phyloP scores from a whole-genome alignment of 305 asterid species.

The Solanum hybrid region DNA sequence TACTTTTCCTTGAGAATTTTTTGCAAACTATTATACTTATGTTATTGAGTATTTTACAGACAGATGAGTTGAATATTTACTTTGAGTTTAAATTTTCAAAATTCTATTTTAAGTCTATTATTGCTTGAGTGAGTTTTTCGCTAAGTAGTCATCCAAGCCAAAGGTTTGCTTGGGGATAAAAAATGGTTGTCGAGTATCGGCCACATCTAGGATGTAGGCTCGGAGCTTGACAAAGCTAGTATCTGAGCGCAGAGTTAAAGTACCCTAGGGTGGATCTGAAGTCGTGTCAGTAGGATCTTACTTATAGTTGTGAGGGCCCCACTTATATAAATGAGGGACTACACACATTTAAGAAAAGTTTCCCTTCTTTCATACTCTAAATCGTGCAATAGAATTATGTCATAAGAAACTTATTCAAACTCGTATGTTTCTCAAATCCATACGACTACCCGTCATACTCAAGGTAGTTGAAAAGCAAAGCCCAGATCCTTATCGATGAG shows the following conservation, averaged over 20 bases:
- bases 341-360: background rate
- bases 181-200: background rate
- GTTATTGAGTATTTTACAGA: background rate
- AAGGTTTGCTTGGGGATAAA: background rate
- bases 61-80: background rate
- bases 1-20: background rate
- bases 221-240: background rate
- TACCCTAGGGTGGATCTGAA: background rate
- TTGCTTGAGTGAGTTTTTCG: background rate
- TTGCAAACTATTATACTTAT: background rate
- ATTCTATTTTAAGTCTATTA: background rate
- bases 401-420: background rate
- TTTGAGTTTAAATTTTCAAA: no score
- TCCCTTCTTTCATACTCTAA: background rate
- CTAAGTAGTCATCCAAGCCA: background rate
- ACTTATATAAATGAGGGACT: background rate
- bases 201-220: background rate
- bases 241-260: background rate
- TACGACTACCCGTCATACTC: background rate
- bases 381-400: background rate
- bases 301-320: background rate
- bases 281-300: background rate
- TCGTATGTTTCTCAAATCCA: background rate
- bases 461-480: background rate
- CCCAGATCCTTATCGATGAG: background rate